These are phyloP conservation scores for Rosa lucieae DNA, from an alignment of 306 rosid species.

Conservation along the genomic window DNA sequence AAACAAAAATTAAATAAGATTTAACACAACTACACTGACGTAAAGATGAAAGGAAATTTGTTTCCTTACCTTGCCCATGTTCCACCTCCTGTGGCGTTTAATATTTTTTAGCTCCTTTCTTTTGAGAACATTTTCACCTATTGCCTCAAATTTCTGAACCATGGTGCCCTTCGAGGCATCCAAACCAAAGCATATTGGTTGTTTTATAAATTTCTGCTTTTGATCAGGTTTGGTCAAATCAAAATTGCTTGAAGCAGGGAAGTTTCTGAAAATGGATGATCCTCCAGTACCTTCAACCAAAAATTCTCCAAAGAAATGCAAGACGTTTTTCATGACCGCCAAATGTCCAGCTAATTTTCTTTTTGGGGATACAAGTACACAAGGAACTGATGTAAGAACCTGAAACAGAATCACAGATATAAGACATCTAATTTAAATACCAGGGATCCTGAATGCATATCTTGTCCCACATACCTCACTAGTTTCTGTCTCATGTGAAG, in stretches of 20 bases:
- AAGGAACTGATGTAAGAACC: conserved; percentile 82
- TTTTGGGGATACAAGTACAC: conserved; percentile 83
- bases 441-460: conserved; percentile 23
- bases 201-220: conserved; percentile 61
- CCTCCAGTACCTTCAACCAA: conserved; percentile 97
- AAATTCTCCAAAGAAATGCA: conserved; percentile 90
- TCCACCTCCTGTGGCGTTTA: conserved; percentile 95
- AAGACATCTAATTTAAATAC: conserved; percentile 18
- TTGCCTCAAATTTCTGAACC: conserved; percentile 42
- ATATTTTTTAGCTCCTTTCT: conserved; percentile 62
- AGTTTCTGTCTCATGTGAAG: conserved; percentile 64
- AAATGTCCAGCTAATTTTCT: conserved; percentile 91
- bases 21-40: neutral
- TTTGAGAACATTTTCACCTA: conserved; percentile 51
- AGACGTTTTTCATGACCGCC: conserved; percentile 84
- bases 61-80: conserved; percentile 71
- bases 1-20: conserved; percentile 13
- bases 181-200: conserved; percentile 55
- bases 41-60: conserved; percentile 26
- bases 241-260: conserved; percentile 54
- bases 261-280: conserved; percentile 79
- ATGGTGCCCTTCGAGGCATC: conserved; percentile 55
- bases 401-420: conserved; percentile 46
- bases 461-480: conserved; percentile 62
- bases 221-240: conserved; percentile 62